Base-by-base conservation (phyloP, 345 rosid genomes). In the Sonneratia alba region DNA sequence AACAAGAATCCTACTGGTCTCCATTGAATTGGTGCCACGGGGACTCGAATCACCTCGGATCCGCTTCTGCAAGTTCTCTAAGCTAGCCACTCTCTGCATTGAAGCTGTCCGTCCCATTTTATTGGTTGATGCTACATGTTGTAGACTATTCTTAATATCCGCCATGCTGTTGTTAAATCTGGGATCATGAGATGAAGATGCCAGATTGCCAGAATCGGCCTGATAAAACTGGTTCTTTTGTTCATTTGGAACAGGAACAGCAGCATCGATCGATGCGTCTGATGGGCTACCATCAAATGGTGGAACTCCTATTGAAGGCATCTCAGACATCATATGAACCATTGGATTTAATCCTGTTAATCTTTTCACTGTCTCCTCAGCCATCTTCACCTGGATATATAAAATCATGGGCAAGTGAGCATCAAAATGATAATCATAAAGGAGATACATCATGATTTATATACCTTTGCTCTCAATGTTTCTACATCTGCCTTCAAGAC, bases 401-500 rank as follows among this genome's bases (percentile, higher is more conserved):
- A 27, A 47, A 57, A 69, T 34, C 66, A 68, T 18, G 38, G 64
- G 63, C 18, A 68, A 66, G 49, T 45, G 13, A 40, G 69, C 69
- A 24, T 7, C 37, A 27, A 56, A 22, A 71, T 10, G 32, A 13
- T 57, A 42, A 13, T 19, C 15, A 22, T 34, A 61, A 38, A 70
- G 38, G 63, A 66, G 61, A 61, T 53, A 34, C 70, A 62, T 65
- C 11, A 21, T 38, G 67, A 48, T 64, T 67, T 72, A 38, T 16
- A n/a, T 83, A 95, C 98, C 86, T 95, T 95, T 73, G 99, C 93
- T 76, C 94, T 87, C 77, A 95, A 67, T 6, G 98, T 90, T 77
- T 95, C 99, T 1, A 95, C 82, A 79, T 95, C 89, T 62, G 98
- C 99, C 83, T 89, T 95, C 65, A 95, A 76, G 77, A 95, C 86